These are phyloP conservation scores for Sugiyamaella marilandica DNA, from an alignment of 805 yeast genomes.

Conservation along the genomic window DNA sequence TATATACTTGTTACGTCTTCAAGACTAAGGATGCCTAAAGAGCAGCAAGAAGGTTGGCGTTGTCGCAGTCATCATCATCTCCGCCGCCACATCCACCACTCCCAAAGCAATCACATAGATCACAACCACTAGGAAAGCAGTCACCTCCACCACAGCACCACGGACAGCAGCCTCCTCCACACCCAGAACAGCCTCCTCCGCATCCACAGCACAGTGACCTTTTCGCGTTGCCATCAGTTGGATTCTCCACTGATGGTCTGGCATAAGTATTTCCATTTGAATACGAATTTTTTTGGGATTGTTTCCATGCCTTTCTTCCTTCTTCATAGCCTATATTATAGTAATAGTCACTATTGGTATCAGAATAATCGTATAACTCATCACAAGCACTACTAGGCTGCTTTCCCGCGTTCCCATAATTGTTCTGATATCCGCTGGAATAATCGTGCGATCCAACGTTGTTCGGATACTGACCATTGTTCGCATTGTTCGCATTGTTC, in stretches of 20 bases:
- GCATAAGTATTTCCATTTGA: too few relatives aligned
- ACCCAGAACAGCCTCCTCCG: neutral
- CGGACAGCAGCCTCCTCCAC: neutral
- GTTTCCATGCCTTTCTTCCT: neutral
- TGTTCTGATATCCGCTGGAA: too few relatives aligned
- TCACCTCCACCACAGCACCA: neutral
- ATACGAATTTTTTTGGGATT: neutral
- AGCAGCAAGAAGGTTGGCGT: too few relatives aligned
- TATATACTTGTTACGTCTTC: too few relatives aligned
- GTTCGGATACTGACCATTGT: too few relatives aligned
- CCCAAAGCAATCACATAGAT: neutral
- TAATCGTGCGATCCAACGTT: too few relatives aligned
- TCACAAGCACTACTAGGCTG: too few relatives aligned
- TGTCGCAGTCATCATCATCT: too few relatives aligned
- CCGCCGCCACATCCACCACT: neutral
- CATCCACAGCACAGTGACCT: neutral
- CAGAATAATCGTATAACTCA: neutral
- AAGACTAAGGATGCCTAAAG: too few relatives aligned
- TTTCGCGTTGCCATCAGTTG: neutral
- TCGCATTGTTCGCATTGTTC: too few relatives aligned
- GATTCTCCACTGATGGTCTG: too few relatives aligned
- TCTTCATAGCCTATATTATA: neutral
- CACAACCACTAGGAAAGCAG: neutral
- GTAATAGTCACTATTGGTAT: neutral
- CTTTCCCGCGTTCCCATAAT: too few relatives aligned